Base-by-base conservation (phyloP, 179 eudicot genomes). In the Dionaea muscipula region DNA sequence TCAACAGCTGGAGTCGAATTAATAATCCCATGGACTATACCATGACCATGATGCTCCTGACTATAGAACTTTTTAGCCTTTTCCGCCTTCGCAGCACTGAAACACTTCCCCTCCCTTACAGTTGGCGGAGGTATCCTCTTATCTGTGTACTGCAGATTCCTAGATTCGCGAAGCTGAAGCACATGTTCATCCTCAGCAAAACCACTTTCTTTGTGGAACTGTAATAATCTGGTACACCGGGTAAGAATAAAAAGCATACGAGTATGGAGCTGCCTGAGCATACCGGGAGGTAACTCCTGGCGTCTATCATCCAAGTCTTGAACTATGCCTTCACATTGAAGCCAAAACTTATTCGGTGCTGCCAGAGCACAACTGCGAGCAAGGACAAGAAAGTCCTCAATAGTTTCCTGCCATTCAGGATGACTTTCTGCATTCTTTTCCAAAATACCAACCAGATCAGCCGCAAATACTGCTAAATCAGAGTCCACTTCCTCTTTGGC, bases 401-500 rank as follows among this genome's bases (percentile, higher is more conserved):
- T 76, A 62, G 86, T 82, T 73, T 85, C 99, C 68, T 93, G 95
- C 96, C 95, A 93, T 55, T 90, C 95, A 24, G 94, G 95, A 63
- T 82, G 84, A 54, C 55, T 79, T 62, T 83, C 95, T 17, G 84
- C 78, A 75, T 88, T 88, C 75, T 93, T 93, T 65, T 93, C 99
- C 63, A 93, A 71, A 61, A 80, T 52, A 55, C 95, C 94, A 62
- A 93, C 84, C 28, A 93, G 78, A 78, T 93, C 95, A 55, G 95
- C 99, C 33, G 99, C 99, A 72, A 88, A 88, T 24, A 85, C 63
- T 15, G 81, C 96, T 60, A 93, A 72, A 69, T 93, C 99, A 61
- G 95, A 64, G 62, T 93, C 96, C 22, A 93, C 99, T 80, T 93
- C 99, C 73, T 93, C 99, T 72, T 93, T 93, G 59, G 99, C 99